These are phyloP conservation scores for Dalbergia cochinchinensis DNA, from an alignment of 306 rosid species.

Conservation along the genomic window DNA sequence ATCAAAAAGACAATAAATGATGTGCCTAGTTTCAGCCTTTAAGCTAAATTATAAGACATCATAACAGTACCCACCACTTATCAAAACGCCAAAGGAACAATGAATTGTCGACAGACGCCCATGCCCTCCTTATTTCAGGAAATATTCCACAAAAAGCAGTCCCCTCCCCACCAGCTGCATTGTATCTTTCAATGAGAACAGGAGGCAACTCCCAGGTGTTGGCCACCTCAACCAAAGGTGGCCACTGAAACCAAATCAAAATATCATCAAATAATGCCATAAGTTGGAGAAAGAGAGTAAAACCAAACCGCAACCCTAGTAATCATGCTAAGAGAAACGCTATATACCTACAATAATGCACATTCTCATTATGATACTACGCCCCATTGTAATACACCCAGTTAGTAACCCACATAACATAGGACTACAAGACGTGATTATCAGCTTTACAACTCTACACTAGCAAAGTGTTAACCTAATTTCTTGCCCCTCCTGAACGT, in stretches of 20 bases:
- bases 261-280: constrained; percentile 12
- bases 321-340: neutral
- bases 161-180: constrained; percentile 97
- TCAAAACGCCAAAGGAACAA: constrained; percentile 98
- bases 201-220: constrained; percentile 93
- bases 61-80: constrained; percentile 74
- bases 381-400: neutral
- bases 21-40: constrained; percentile 7
- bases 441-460: neutral
- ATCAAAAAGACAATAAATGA: neutral
- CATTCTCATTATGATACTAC: neutral
- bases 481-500: neutral
- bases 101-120: constrained; percentile 96
- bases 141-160: constrained; percentile 96
- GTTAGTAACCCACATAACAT: neutral
- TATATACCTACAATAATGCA: constrained; percentile 28
- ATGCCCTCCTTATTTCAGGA: constrained; percentile 92
- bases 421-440: neutral
- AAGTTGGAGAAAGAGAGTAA: neutral
- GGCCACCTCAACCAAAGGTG: constrained; percentile 86
- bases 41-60: constrained; percentile 15
- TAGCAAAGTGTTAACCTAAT: neutral
- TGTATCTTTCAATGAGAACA: constrained; percentile 91
- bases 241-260: constrained; percentile 77
- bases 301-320: neutral